phyloP scores from a whole-genome alignment of 352 stramenopile genomes.

The Globisporangium paddicum region DNA sequence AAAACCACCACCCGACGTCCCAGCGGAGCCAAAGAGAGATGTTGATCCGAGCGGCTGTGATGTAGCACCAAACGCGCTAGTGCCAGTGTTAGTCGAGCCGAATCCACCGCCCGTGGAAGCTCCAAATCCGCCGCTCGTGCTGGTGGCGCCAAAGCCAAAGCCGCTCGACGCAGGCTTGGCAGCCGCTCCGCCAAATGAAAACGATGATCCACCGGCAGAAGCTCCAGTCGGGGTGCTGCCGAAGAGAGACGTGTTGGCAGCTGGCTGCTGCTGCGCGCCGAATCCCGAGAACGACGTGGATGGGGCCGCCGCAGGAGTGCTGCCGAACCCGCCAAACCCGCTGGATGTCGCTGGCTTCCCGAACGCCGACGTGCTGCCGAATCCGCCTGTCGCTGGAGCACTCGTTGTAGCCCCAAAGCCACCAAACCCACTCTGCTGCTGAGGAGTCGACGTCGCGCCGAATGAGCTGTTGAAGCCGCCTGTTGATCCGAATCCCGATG shows the following conservation, averaged over 20 bases:
- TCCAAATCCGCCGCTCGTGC: slow-evolving; percentile 28
- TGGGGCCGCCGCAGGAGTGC: slow-evolving; percentile 24
- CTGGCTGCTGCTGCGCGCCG: slow-evolving; percentile 25
- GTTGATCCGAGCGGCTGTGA: slow-evolving; percentile 29
- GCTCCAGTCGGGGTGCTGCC: slow-evolving; percentile 25
- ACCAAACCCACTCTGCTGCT: slow-evolving; percentile 41
- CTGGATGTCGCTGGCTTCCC: slow-evolving; percentile 33
- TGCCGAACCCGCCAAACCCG: slow-evolving; percentile 36
- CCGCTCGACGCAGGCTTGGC: slow-evolving; percentile 29
- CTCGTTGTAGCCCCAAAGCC: slow-evolving; percentile 39
- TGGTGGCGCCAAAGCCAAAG: slow-evolving; percentile 40
- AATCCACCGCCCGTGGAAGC: slow-evolving; percentile 27
- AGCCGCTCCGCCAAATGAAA: slow-evolving; percentile 32
- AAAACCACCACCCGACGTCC: slow-evolving; percentile 29
- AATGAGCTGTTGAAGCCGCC: slow-evolving; percentile 54
- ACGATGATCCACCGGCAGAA: slow-evolving; percentile 23
- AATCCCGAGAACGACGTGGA: slow-evolving; percentile 36
- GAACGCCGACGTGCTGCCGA: slow-evolving; percentile 39
- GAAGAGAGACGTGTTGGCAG: slow-evolving; percentile 35
- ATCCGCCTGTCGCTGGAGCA: slow-evolving; percentile 28
- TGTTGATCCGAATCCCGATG: slow-evolving; percentile 33
- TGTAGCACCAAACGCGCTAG: slow-evolving; percentile 35
- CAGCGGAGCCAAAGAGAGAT: slow-evolving; percentile 38
- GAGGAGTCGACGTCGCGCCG: slow-evolving; percentile 31
- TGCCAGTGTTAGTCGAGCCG: slow-evolving; percentile 19